Base-by-base conservation (phyloP, 176 grass and related monocot genomes). In the Chrysopogon serrulatus region DNA sequence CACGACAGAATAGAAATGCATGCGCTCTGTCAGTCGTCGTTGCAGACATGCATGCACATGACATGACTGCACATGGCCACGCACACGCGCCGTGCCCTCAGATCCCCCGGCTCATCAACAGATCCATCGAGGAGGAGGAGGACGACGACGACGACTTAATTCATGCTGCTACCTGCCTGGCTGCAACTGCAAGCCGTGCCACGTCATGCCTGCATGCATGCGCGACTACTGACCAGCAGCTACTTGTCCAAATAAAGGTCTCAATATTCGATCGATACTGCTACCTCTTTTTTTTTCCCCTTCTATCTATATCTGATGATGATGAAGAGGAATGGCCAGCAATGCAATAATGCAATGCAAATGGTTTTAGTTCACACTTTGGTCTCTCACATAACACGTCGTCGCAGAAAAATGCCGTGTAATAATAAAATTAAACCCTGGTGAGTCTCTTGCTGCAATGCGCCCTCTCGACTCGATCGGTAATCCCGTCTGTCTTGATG, bases 61-160 rank as follows among this genome's bases (percentile, higher is more conserved):
- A 37, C 49, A 41, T 57, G 51, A 61, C 57, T 60, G 74, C 59
- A 65, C 77, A 66, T 65, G 59, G 77, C n/a, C 39, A 66, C n/a
- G 53, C 36, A 8, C 19, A 28, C 70, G 28, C 8, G 16, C 24
- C 30, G 6, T 42, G 24, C 54, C 15, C 10, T 12, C 8, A 28
- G 12, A n/a, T n/a, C n/a, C n/a, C n/a, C n/a, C n/a, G n/a, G 32
- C 47, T 75, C 74, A 59, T 79, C 39, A 41, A 56, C 53, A 56
- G 8, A 56, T 23, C 45, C 18, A 5, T 5, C 18, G 16, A n/a
- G n/a, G n/a, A n/a, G n/a, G n/a, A n/a, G n/a, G n/a, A n/a, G n/a
- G n/a, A n/a, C n/a, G n/a, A n/a, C n/a, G n/a, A n/a, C n/a, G n/a
- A n/a, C n/a, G n/a, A n/a, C n/a, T n/a, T n/a, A n/a, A n/a, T n/a